Base-by-base conservation (phyloP, 2,329 filamentous ascomycete genomes). In the Apiospora rasikravindrae region DNA sequence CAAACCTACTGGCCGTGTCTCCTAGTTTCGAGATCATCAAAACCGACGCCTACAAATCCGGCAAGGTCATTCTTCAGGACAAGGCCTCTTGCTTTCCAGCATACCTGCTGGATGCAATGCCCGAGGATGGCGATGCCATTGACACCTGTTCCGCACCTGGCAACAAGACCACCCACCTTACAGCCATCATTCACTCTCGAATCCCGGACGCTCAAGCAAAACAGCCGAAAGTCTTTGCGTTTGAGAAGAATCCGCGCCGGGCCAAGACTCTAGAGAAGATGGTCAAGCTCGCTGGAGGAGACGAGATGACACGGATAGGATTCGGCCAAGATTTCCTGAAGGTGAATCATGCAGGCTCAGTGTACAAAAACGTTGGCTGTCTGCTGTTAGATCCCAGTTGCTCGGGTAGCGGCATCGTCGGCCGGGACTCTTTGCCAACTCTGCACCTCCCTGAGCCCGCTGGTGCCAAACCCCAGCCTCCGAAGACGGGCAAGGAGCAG, bases 11-110 rank as follows among this genome's bases (percentile, higher is more conserved):
- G 8, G 96, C 95, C 1, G 84, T 98, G 1, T 91, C 94, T 2
- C 89, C 92, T 0, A 87, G 88, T 1, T 86, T 88, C 49, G 93
- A 97, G 78, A 85, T 98, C 61, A 92, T 90, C 26, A 92, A 91
- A 74, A 92, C 90, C 10, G 83, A 88, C 19, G 92, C 94, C 0
- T 98, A 98, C 81, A 88, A 85, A 19, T 85, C 88, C 0, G 96
- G 96, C 0, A 88, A 91, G 67, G 89, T 98, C 70, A 98, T 98
- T 73, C 85, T 98, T 33, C 96, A 99, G 81, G 96, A 98, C 79
- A 98, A 98, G 82, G 96, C 96, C 0, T 98, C 95, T 0, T 99
- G 96, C 80, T 98, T 99, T 78, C 96, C 96, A 0, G 96, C 96
- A 0, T 96, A 96, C 79, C 86, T 99, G 2, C 85, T 99, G 0